Evolutionary conservation across 768 basidiomycete species (phyloP).

Genomic region (Terana coerulea): DNA sequence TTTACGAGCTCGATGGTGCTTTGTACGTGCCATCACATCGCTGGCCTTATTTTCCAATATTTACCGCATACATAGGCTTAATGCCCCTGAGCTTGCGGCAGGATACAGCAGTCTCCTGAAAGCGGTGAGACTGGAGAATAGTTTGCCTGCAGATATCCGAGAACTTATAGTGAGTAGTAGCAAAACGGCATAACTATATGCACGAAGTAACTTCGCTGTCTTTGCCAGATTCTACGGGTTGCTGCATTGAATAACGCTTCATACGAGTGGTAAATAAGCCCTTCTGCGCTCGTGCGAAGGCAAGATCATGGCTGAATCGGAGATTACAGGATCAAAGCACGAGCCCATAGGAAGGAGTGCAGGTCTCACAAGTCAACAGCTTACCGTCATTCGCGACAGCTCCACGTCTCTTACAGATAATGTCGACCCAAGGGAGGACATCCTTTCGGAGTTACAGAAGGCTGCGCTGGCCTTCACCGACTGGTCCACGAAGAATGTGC

Average conservation of each 20-base stretch:
- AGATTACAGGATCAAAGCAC: slow-evolving; percentile 49
- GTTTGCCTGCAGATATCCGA: slow-evolving; percentile 13
- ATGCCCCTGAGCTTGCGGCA: slow-evolving; percentile 17
- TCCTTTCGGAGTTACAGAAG: slow-evolving; percentile 45
- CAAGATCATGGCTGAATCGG: neutral
- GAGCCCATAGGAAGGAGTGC: slow-evolving; percentile 45
- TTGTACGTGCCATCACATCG: slow-evolving; percentile 3
- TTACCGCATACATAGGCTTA: slow-evolving; percentile 8
- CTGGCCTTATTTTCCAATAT: neutral
- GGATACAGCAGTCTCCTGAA: slow-evolving; percentile 15
- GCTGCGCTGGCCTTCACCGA: slow-evolving; percentile 58
- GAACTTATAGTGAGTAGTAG: slow-evolving; percentile 15
- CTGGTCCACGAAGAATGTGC: slow-evolving; percentile 47
- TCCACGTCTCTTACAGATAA: slow-evolving; percentile 33
- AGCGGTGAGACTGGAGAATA: slow-evolving; percentile 16
- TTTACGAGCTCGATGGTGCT: slow-evolving; percentile 17
- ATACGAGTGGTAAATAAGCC: slow-evolving; percentile 17
- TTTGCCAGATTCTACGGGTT: slow-evolving; percentile 18
- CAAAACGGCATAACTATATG: neutral
- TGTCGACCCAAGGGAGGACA: slow-evolving; percentile 19
- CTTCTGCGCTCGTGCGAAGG: neutral
- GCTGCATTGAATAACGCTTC: slow-evolving; percentile 19
- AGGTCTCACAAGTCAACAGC: slow-evolving; percentile 51
- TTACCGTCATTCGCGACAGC: slow-evolving; percentile 50
- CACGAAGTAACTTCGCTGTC: neutral